phyloP scores from a whole-genome alignment of 1,139 yeast genomes.

The Lodderomyces metapsilosis region DNA sequence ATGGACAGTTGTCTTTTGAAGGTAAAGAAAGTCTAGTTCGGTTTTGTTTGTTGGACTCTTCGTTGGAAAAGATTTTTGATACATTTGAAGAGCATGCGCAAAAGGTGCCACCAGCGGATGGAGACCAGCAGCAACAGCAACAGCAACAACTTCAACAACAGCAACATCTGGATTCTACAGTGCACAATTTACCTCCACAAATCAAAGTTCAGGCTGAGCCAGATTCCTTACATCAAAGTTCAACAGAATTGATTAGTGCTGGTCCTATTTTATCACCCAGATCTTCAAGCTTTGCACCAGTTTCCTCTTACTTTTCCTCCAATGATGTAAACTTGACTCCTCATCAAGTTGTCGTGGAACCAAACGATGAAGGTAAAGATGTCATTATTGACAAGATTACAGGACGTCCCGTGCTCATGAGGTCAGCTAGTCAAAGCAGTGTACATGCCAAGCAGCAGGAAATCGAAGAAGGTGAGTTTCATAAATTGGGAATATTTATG shows the following conservation, averaged over 20 bases:
- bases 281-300: conserved; percentile 17
- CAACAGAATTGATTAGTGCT: conserved; percentile 50
- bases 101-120: conserved; percentile 4
- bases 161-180: too few relatives aligned
- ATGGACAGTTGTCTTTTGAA: conserved; percentile 39
- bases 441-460: conserved; percentile 73
- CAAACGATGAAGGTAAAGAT: conserved; percentile 51
- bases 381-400: conserved; percentile 66
- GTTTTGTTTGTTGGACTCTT: conserved; percentile 43
- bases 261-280: conserved; percentile 55
- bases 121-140: conserved; percentile 19
- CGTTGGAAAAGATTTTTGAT: conserved; percentile 43
- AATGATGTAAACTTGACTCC: conserved; percentile 40
- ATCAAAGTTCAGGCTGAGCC: conserved; percentile 3
- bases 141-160: background rate
- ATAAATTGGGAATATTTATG: conserved; percentile 75
- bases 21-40: conserved; percentile 45
- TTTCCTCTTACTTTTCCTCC: conserved; percentile 7
- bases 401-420: conserved; percentile 67
- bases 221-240: conserved; percentile 41
- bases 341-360: conserved; percentile 66
- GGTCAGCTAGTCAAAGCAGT: conserved; percentile 65
- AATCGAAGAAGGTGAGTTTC: conserved; percentile 89
- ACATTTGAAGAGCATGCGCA: conserved; percentile 41
- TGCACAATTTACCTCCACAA: too few relatives aligned